Evolutionary conservation across 2,329 filamentous ascomycete species (phyloP).

Genomic region (Talaromyces sp.): DNA sequence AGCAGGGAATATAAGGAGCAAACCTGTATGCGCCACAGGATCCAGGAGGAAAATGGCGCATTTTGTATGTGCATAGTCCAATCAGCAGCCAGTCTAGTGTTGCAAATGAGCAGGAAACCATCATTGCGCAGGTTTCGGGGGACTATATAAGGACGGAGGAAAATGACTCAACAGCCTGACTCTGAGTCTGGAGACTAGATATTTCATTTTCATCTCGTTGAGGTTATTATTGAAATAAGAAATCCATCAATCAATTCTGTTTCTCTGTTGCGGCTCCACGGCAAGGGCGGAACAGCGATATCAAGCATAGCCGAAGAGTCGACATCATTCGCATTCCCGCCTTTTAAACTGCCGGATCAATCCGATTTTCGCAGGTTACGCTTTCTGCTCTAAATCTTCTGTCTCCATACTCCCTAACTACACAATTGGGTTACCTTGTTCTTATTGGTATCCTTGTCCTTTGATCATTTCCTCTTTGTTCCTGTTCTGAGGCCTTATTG

Average conservation of each 20-base stretch:
- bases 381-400: not conserved
- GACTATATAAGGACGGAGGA: no score
- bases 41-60: slow-evolving; percentile 16
- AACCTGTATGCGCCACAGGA: slow-evolving; percentile 23
- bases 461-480: not conserved
- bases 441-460: not conserved
- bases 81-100: no score
- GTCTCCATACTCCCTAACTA: not conserved
- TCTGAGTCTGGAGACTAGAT: no score
- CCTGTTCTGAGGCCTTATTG: not conserved
- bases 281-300: not conserved
- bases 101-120: no score
- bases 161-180: no score
- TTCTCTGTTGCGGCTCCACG: not conserved
- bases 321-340: slow-evolving; percentile 7
- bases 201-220: no score
- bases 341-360: no score
- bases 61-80: not conserved
- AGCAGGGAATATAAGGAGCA: not conserved
- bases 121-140: no score
- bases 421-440: not conserved
- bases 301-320: slow-evolving; percentile 3
- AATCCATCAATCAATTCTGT: no score
- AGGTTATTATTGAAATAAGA: no score
- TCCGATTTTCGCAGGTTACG: not conserved